Percentiles rank a stretch among this genome's conserved stretches.
phyloP scores from a whole-genome alignment of 176 grass and related monocot species.

The Bolboschoenus planiculmis region DNA sequence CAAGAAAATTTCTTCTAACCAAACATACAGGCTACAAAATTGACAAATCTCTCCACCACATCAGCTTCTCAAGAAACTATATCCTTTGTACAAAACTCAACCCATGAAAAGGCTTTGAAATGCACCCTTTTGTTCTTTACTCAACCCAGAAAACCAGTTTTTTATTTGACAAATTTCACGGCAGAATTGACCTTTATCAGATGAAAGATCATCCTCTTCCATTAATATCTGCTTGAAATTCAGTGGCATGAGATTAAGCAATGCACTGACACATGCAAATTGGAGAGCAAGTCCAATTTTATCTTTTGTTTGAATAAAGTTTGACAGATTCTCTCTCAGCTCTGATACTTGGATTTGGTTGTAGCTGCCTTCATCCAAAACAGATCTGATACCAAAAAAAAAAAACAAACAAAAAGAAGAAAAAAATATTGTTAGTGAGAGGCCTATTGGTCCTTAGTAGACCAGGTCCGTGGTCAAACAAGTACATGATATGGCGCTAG shows the following conservation, averaged over 20 bases:
- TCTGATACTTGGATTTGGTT: conserved; percentile 39
- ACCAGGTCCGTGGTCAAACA: conserved; percentile 3
- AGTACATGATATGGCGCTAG: too few species aligned
- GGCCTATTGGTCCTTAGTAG: background rate
- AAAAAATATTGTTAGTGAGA: conserved; percentile 15
- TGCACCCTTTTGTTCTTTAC: conserved; percentile 33
- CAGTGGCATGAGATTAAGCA: conserved; percentile 65
- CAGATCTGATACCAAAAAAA: conserved; percentile 42
- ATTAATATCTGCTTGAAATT: conserved; percentile 46
- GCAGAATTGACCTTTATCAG: conserved; percentile 17
- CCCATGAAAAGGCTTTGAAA: conserved; percentile 19
- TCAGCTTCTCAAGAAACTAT: background rate
- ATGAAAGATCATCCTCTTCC: conserved; percentile 14
- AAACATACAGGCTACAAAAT: conserved; percentile 13
- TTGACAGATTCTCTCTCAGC: conserved; percentile 46
- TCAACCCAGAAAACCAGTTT: conserved; percentile 75
- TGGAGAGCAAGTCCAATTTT: conserved; percentile 43
- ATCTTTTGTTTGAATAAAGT: conserved; percentile 29
- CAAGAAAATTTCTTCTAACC: background rate
- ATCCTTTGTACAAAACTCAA: background rate
- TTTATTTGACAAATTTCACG: conserved; percentile 37
- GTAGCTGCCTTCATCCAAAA: conserved; percentile 48
- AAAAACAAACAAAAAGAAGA: background rate
- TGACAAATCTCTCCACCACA: background rate
- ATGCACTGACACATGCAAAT: conserved; percentile 44